A percentile compares a stretch with the other conserved stretches of the same genome.
Evolutionary conservation across 2,329 filamentous ascomycete genomes (phyloP).

Genomic region (Cordyceps fumosorosea): DNA sequence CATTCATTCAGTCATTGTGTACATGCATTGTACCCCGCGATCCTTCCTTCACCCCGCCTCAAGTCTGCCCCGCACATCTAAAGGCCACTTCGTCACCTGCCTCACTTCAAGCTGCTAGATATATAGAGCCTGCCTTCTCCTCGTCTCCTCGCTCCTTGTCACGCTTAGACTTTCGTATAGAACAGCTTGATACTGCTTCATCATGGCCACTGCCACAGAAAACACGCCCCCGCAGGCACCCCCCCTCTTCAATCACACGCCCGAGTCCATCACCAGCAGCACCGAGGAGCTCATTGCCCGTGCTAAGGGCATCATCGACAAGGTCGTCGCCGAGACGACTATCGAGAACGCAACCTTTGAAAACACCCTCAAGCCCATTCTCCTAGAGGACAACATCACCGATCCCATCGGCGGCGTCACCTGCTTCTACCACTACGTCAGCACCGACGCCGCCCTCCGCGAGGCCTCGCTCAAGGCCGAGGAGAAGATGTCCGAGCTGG

Average conservation of each 20-base stretch:
- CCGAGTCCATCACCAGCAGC: slow-evolving; percentile 59
- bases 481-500: slow-evolving; percentile 68
- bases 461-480: slow-evolving; percentile 72
- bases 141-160: background rate
- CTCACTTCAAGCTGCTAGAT: background rate
- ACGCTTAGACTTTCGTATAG: background rate
- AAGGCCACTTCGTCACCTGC: background rate
- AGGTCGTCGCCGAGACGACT: slow-evolving; percentile 55
- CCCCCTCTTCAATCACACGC: slow-evolving; percentile 69
- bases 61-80: slow-evolving; percentile 1
- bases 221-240: slow-evolving; percentile 63
- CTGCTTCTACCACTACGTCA: slow-evolving; percentile 76
- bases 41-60: slow-evolving; percentile 7
- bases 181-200: background rate
- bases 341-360: slow-evolving; percentile 45
- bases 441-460: slow-evolving; percentile 60
- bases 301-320: slow-evolving; percentile 59
- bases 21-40: background rate
- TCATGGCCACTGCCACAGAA: background rate
- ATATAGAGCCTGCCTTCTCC: background rate
- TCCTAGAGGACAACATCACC: slow-evolving; percentile 59
- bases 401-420: slow-evolving; percentile 53
- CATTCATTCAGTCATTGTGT: background rate
- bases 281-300: slow-evolving; percentile 59
- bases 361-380: slow-evolving; percentile 59